These are phyloP conservation scores for Nakaseomyces kungkrabaensis DNA, from an alignment of 1,139 yeast species.

Conservation along the genomic window DNA sequence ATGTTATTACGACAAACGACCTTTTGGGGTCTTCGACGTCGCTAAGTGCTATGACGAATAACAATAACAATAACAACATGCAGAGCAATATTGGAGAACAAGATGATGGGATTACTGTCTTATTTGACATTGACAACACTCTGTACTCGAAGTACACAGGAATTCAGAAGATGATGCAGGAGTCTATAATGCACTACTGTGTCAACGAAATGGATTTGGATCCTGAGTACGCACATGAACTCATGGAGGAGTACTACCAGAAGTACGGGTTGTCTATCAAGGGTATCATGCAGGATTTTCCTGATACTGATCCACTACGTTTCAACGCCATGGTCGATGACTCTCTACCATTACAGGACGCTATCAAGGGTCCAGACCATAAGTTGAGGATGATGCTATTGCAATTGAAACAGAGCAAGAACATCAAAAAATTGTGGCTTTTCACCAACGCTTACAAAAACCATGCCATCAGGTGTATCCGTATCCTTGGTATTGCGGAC, in stretches of 20 bases:
- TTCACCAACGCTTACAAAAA: slow-evolving; percentile 89
- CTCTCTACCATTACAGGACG: slow-evolving; percentile 70
- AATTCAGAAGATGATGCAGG: slow-evolving; percentile 82
- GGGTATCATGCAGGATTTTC: slow-evolving; percentile 67
- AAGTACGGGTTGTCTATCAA: slow-evolving; percentile 89
- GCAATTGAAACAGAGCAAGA: slow-evolving; percentile 36
- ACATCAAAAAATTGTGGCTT: slow-evolving; percentile 62
- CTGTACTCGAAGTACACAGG: slow-evolving; percentile 62
- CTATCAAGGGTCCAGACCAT: slow-evolving; percentile 48
- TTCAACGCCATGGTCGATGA: slow-evolving; percentile 90
- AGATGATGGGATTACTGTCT: slow-evolving; percentile 31
- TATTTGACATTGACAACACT: slow-evolving; percentile 89
- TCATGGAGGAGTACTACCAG: slow-evolving; percentile 68
- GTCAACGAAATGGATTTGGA: slow-evolving; percentile 46
- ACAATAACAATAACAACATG: background rate
- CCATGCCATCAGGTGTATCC: slow-evolving; percentile 72
- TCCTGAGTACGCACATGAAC: slow-evolving; percentile 61
- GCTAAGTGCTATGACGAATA: background rate
- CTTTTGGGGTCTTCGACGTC: background rate
- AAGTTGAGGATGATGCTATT: slow-evolving; percentile 43
- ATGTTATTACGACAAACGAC: slow-evolving; percentile 1
- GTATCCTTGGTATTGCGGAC: slow-evolving; percentile 78
- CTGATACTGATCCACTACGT: slow-evolving; percentile 76
- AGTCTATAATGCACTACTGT: slow-evolving; percentile 72
- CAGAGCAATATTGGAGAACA: background rate